phyloP scores from a whole-genome alignment of 1,284 basidiomycete species.

The Caloboletus firmus region DNA sequence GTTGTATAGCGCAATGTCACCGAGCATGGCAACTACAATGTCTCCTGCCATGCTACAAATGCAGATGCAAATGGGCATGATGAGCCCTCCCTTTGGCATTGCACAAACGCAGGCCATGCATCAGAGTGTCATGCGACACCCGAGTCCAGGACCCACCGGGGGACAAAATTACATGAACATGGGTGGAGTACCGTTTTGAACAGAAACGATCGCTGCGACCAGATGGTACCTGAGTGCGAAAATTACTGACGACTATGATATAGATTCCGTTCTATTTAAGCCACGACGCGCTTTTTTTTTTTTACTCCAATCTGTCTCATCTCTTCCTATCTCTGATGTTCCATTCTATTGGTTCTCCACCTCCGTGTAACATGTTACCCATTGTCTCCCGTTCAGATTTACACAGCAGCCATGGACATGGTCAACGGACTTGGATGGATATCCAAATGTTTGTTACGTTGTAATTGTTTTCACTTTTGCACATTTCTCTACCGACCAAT shows the following conservation, averaged over 20 bases:
- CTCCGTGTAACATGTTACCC: conserved; percentile 33
- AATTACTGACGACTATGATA: conserved; percentile 13
- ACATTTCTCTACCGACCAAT: conserved; percentile 10
- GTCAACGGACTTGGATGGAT: conserved; percentile 64
- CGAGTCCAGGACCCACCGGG: conserved; percentile 59
- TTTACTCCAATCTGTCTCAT: conserved; percentile 21
- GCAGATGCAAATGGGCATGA: conserved; percentile 68
- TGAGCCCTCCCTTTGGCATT: conserved; percentile 48
- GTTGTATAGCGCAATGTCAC: conserved; percentile 34
- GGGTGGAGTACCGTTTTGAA: conserved; percentile 41
- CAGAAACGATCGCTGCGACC: conserved; percentile 7
- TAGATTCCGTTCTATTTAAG: conserved; percentile 31
- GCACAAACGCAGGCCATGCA: conserved; percentile 69
- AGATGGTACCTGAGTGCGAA: conserved; percentile 6
- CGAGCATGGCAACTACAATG: conserved; percentile 34
- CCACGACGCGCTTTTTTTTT: conserved; percentile 1
- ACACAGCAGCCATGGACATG: conserved; percentile 51
- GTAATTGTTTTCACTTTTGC: conserved; percentile 39
- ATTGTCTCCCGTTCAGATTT: conserved; percentile 23
- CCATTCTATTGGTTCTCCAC: conserved; percentile 13
- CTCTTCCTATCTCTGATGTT: conserved; percentile 12
- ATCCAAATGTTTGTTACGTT: conserved; percentile 56
- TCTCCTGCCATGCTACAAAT: conserved; percentile 51
- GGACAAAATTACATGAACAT: conserved; percentile 60
- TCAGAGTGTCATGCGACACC: conserved; percentile 76